Evolutionary conservation across 1,139 yeast genomes (phyloP).

Genomic region (Pichia sp.): DNA sequence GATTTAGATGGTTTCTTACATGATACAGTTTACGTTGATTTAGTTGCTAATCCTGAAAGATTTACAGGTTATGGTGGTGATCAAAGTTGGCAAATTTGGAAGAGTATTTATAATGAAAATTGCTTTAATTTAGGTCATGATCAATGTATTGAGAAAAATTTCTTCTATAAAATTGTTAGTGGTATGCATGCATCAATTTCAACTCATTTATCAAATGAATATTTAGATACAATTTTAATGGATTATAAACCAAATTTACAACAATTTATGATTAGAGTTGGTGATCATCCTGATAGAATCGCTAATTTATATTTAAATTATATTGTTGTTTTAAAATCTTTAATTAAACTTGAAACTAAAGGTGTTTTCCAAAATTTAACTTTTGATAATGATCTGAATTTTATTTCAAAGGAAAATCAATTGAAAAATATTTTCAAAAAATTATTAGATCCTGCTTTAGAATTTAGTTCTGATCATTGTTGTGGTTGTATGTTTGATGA

Average conservation of each 20-base stretch:
- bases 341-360: conserved; percentile 47
- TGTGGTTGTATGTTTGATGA: conserved; percentile 38
- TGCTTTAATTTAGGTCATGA: conserved; percentile 57
- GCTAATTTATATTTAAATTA: conserved; percentile 89
- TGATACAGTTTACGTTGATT: conserved; percentile 73
- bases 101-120: conserved; percentile 84
- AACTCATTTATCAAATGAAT: conserved; percentile 86
- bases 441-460: conserved; percentile 24
- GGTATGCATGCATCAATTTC: conserved; percentile 97
- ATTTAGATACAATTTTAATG: conserved; percentile 63
- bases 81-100: conserved; percentile 90
- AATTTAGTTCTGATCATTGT: conserved; percentile 14
- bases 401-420: conserved; percentile 23
- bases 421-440: conserved; percentile 22
- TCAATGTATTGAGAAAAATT: conserved; percentile 71
- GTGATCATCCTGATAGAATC: conserved; percentile 79
- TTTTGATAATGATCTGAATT: conserved; percentile 24
- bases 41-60: conserved; percentile 86
- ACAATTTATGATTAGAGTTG: conserved; percentile 84
- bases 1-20: conserved; percentile 33
- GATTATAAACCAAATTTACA: conserved; percentile 78
- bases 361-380: conserved; percentile 24
- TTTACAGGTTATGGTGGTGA: conserved; percentile 95
- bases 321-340: conserved; percentile 76
- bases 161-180: conserved; percentile 77